phyloP scores from a whole-genome alignment of 1,284 basidiomycete species.

The Microbotryum scabiosae region DNA sequence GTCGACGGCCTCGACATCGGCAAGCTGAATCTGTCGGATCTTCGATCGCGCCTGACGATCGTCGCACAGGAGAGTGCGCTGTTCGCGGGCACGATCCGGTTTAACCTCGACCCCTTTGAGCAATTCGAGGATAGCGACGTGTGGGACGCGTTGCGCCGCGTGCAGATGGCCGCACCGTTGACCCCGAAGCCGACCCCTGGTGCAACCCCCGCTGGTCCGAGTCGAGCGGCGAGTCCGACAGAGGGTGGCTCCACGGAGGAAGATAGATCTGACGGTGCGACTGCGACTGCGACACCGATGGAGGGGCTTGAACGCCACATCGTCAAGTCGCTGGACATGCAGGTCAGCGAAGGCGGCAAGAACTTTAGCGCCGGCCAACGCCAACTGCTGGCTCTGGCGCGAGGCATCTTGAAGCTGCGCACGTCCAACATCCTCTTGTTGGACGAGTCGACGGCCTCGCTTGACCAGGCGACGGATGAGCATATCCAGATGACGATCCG shows the following conservation, averaged over 20 bases:
- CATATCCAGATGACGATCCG: constrained; percentile 44
- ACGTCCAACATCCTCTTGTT: constrained; percentile 47
- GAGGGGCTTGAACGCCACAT: constrained; percentile 40
- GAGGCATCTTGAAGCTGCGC: constrained; percentile 49
- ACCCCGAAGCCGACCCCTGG: constrained; percentile 7
- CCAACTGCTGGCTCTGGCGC: constrained; percentile 49
- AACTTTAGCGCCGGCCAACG: constrained; percentile 47
- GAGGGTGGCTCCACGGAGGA: neutral
- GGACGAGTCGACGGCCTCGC: constrained; percentile 47
- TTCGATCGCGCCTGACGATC: constrained; percentile 47
- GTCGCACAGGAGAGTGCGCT: constrained; percentile 47
- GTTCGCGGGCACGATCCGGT: constrained; percentile 39
- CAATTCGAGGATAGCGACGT: constrained; percentile 46
- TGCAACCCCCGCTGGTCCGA: constrained; percentile 3
- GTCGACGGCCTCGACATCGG: constrained; percentile 47
- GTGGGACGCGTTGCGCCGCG: constrained; percentile 48
- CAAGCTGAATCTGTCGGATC: constrained; percentile 43
- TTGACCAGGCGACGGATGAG: constrained; percentile 41
- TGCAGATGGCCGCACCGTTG: constrained; percentile 40
- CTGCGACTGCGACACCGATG: constrained; percentile 17
- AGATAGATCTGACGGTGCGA: constrained; percentile 15
- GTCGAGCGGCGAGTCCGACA: constrained; percentile 11
- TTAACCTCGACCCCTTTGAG: constrained; percentile 41
- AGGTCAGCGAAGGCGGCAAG: constrained; percentile 46
- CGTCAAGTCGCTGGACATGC: constrained; percentile 46